Percentiles rank a stretch among this genome's conserved stretches.
These are phyloP conservation scores for Leucosporidium scottii DNA, from an alignment of 768 basidiomycete species.

Conservation along the genomic window DNA sequence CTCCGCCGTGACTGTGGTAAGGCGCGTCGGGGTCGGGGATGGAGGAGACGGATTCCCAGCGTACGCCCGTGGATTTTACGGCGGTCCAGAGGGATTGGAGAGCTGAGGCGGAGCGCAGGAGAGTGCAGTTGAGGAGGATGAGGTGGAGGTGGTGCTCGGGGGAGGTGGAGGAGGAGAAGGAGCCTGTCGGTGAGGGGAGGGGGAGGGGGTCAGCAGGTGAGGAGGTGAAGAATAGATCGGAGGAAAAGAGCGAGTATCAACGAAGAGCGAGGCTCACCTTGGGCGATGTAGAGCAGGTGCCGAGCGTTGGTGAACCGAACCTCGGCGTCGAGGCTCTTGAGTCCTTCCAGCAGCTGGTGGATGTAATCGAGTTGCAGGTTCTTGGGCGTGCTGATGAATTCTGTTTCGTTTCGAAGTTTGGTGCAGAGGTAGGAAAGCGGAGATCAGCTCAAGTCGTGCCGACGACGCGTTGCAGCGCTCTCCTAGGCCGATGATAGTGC, in stretches of 20 bases:
- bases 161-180: constrained; percentile 62
- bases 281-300: constrained; percentile 78
- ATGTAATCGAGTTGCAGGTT: constrained; percentile 64
- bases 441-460: background rate
- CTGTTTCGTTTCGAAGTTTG: constrained; percentile 42
- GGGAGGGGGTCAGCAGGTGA: constrained; percentile 1
- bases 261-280: constrained; percentile 55
- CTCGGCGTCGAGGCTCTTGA: constrained; percentile 79
- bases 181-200: constrained; percentile 10
- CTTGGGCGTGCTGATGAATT: constrained; percentile 68
- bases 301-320: constrained; percentile 80
- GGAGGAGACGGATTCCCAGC: constrained; percentile 29
- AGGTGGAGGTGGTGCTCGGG: constrained; percentile 92
- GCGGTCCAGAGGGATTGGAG: constrained; percentile 74
- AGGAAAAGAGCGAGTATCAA: no score
- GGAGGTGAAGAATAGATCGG: no score
- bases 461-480: no score
- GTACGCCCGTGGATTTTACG: constrained; percentile 70
- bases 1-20: background rate
- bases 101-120: constrained; percentile 75
- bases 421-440: background rate
- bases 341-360: constrained; percentile 70
- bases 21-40: background rate
- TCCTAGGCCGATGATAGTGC: background rate
- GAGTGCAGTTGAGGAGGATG: constrained; percentile 88